These are phyloP conservation scores for Fusarium dlaminii DNA, from an alignment of 2,329 filamentous ascomycete species.

Conservation along the genomic window DNA sequence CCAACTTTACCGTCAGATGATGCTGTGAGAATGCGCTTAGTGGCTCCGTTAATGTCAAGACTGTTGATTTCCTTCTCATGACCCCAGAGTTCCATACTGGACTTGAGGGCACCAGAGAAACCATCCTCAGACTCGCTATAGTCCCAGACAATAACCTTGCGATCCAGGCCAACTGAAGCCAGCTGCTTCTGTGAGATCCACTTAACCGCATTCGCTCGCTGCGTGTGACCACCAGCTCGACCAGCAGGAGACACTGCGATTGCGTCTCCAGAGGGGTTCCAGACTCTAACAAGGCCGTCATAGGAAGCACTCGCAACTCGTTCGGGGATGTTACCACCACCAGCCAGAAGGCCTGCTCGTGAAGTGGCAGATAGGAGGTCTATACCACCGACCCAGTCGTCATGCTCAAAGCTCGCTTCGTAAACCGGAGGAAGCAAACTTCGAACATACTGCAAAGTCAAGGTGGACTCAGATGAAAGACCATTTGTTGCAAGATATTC, in stretches of 20 bases:
- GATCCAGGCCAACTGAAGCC: constrained; percentile 84
- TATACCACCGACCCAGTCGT: constrained; percentile 93
- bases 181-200: constrained; percentile 83
- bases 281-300: constrained; percentile 87
- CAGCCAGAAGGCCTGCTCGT: constrained; percentile 61
- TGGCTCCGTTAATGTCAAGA: constrained; percentile 76
- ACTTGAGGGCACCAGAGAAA: constrained; percentile 70
- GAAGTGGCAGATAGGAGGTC: constrained; percentile 80
- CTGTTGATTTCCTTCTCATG: constrained; percentile 80
- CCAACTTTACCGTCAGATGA: constrained; percentile 85
- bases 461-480: constrained; percentile 85
- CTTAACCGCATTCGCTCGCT: constrained; percentile 81
- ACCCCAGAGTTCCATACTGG: constrained; percentile 83
- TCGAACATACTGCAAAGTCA: constrained; percentile 92
- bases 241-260: constrained; percentile 77
- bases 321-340: constrained; percentile 43
- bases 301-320: constrained; percentile 92
- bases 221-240: constrained; percentile 76
- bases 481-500: constrained; percentile 89
- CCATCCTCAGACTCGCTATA: constrained; percentile 74
- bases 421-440: constrained; percentile 89
- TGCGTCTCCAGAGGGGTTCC: constrained; percentile 89
- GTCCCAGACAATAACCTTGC: constrained; percentile 89
- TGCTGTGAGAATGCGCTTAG: constrained; percentile 83
- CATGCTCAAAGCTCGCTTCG: constrained; percentile 92